Conservation (phyloP, 192 early-diverging fungal species). For the Linnemannia exigua region DNA sequence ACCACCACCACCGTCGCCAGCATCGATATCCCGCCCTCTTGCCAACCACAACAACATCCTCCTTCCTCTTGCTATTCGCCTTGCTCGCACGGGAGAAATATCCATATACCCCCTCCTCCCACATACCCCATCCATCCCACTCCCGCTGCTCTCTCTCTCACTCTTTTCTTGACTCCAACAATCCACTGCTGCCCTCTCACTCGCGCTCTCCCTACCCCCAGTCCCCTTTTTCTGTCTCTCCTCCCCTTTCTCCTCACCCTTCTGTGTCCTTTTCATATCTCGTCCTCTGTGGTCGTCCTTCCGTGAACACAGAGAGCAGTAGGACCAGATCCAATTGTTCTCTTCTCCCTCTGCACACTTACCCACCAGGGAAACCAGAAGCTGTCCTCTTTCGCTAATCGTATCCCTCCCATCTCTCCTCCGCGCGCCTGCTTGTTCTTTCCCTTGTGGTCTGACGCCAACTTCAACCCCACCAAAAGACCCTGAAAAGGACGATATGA, state of each 20-base stretch:
- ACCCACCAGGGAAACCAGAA: background rate
- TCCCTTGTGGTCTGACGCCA: background rate
- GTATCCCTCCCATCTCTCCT: background rate
- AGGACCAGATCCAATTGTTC: background rate
- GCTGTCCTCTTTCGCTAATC: background rate
- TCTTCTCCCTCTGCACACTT: background rate
- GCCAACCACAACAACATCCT: background rate
- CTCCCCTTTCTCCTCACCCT: background rate
- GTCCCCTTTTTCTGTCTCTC: background rate
- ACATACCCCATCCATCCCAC: background rate
- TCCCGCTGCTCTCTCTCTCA: background rate
- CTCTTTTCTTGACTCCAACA: background rate
- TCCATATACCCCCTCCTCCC: background rate
- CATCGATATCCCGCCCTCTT: background rate
- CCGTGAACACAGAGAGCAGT: background rate
- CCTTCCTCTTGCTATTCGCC: background rate
- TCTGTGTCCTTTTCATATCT: background rate
- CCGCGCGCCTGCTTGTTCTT: background rate
- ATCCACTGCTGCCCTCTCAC: background rate
- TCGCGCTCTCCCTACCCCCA: background rate
- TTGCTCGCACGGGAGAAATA: background rate
- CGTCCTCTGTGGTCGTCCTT: background rate
- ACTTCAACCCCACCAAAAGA: background rate
- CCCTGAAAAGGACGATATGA: slow-evolving; percentile 24
- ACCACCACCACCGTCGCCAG: background rate